Evolutionary conservation across 1,139 yeast genomes (phyloP).

Genomic region (Geotrichum europaeum): DNA sequence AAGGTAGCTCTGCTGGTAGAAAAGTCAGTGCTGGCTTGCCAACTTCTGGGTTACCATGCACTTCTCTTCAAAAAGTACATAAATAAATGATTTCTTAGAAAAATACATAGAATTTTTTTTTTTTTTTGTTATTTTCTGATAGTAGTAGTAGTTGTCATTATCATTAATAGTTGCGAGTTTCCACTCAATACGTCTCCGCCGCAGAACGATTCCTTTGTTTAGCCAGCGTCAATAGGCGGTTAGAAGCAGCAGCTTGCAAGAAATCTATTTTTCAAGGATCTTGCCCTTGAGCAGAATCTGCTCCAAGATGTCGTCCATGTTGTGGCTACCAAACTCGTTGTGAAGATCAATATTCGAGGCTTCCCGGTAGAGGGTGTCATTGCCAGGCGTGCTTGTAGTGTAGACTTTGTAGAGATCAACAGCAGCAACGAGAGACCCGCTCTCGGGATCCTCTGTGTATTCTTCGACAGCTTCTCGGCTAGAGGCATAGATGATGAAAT

Average conservation of each 20-base stretch:
- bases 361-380: slow-evolving; percentile 9
- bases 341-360: slow-evolving; percentile 12
- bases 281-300: background rate
- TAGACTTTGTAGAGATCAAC: slow-evolving; percentile 12
- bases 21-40: background rate
- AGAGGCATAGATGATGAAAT: slow-evolving; percentile 9
- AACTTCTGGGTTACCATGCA: background rate
- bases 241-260: too few species aligned
- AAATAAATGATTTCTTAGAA: background rate
- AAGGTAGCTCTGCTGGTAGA: background rate
- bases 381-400: slow-evolving; percentile 1
- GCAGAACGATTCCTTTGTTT: too few species aligned
- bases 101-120: too few species aligned
- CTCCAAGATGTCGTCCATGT: slow-evolving; percentile 9
- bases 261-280: background rate
- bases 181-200: too few species aligned
- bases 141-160: background rate
- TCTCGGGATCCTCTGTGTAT: slow-evolving; percentile 11
- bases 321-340: slow-evolving; percentile 13
- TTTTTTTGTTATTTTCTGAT: too few species aligned
- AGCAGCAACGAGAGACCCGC: slow-evolving; percentile 11
- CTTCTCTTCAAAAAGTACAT: too few species aligned
- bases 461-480: slow-evolving; percentile 9
- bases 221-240: too few species aligned
- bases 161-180: background rate